Evolutionary conservation across 2,329 filamentous ascomycete genomes (phyloP).

Genomic region (Aspergillus neotritici): DNA sequence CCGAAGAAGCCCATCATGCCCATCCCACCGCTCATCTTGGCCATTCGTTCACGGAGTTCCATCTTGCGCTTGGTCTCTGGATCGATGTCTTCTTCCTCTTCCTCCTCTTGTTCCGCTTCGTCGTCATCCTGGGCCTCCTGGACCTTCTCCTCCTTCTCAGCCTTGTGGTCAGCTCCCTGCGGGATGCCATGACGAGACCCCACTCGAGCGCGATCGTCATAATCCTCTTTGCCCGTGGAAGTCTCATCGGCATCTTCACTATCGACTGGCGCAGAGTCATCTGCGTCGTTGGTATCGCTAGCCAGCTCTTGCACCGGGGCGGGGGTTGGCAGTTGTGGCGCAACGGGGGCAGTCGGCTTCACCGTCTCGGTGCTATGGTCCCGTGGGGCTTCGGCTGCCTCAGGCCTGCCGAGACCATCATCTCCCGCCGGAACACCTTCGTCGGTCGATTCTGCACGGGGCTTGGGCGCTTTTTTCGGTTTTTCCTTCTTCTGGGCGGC

Average conservation of each 20-base stretch:
- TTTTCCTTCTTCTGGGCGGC: constrained; percentile 78
- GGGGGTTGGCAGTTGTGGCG: constrained; percentile 28
- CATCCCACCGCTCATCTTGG: constrained; percentile 97
- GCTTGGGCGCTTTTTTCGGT: constrained; percentile 68
- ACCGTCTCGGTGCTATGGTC: constrained; percentile 34
- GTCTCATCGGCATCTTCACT: constrained; percentile 58
- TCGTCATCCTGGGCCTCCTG: constrained; percentile 42
- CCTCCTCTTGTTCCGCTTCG: constrained; percentile 55
- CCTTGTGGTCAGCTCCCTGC: constrained; percentile 5
- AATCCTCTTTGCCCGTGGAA: constrained; percentile 68
- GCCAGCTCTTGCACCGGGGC: constrained; percentile 47
- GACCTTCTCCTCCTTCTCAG: constrained; percentile 38
- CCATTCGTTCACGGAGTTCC: constrained; percentile 90
- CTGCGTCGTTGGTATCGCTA: constrained; percentile 61
- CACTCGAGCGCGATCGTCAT: constrained; percentile 50
- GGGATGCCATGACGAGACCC: constrained; percentile 11
- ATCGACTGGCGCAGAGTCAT: constrained; percentile 59
- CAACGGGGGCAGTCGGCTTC: constrained; percentile 31
- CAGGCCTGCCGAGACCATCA: constrained; percentile 24
- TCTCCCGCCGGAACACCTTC: constrained; percentile 23
- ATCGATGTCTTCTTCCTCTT: constrained; percentile 80
- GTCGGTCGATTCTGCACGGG: constrained; percentile 49
- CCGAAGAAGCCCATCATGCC: constrained; percentile 94
- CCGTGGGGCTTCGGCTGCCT: constrained; percentile 28
- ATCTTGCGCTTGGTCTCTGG: constrained; percentile 79